Evolutionary conservation across 129 eudicot species (phyloP).

Genomic region (Apium graveolens): DNA sequence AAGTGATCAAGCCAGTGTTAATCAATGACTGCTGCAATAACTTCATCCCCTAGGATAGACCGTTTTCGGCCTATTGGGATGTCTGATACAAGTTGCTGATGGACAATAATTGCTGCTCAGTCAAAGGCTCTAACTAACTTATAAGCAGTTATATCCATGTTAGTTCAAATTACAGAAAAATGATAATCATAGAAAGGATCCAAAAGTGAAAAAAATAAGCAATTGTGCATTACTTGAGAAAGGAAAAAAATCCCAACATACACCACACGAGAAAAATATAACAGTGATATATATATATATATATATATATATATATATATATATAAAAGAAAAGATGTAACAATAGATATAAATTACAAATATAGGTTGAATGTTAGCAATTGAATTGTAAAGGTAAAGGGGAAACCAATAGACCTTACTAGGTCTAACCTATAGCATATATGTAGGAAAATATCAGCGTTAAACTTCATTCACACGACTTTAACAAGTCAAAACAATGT

Average conservation of each 20-base stretch:
- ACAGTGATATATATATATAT: not conserved
- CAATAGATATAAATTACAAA: not conserved
- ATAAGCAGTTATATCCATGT: constrained; percentile 39
- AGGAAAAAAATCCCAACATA: not conserved
- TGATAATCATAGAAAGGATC: no score
- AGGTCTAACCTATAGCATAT: not conserved
- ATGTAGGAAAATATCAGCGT: not conserved
- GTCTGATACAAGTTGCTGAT: constrained; percentile 47
- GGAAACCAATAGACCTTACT: not conserved
- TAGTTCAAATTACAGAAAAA: not conserved
- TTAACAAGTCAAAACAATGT: not conserved
- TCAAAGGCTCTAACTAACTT: constrained; percentile 50
- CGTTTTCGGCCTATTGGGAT: constrained; percentile 64
- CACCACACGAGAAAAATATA: not conserved
- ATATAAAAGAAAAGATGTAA: not conserved
- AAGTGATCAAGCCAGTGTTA: constrained; percentile 46
- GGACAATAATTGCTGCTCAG: constrained; percentile 50
- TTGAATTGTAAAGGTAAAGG: not conserved
- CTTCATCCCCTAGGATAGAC: constrained; percentile 61
- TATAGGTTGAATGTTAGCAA: not conserved
- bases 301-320: no score
- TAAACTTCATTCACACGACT: not conserved
- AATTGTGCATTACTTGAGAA: not conserved
- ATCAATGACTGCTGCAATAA: constrained; percentile 54
- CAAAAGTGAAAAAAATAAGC: not conserved